Evolutionary conservation across 192 early-diverging fungal genomes (phyloP).

Genomic region (Podila verticillata): DNA sequence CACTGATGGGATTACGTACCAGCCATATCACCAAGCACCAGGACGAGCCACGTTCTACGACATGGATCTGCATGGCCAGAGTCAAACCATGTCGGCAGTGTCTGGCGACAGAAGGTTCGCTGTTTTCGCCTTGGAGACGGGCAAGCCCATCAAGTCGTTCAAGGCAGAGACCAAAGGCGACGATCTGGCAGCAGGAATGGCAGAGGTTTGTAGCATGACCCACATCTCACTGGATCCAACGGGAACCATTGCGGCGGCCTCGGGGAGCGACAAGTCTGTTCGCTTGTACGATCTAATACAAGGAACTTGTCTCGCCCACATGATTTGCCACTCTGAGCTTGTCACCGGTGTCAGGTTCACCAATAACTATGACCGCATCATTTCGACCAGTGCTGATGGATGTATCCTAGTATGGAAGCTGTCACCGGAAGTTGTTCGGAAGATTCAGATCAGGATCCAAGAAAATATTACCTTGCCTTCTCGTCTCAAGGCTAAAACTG

Average conservation of each 20-base stretch:
- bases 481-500: conserved; percentile 19
- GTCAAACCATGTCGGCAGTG: conserved; percentile 67
- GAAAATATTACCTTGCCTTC: conserved; percentile 36
- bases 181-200: conserved; percentile 53
- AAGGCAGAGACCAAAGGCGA: conserved; percentile 62
- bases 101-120: conserved; percentile 78
- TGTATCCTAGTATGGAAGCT: conserved; percentile 82
- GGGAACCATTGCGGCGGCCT: conserved; percentile 71
- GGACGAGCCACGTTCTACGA: conserved; percentile 79
- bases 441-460: conserved; percentile 19
- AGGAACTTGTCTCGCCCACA: conserved; percentile 67
- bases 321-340: conserved; percentile 76
- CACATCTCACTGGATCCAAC: conserved; percentile 75
- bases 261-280: conserved; percentile 74
- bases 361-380: conserved; percentile 57
- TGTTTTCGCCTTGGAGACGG: conserved; percentile 66
- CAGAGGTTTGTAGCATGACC: conserved; percentile 63
- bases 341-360: conserved; percentile 76
- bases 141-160: conserved; percentile 70
- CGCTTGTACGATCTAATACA: conserved; percentile 75
- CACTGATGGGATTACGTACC: conserved; percentile 44
- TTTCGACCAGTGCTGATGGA: conserved; percentile 79
- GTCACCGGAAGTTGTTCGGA: conserved; percentile 53
- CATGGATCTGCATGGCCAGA: conserved; percentile 67
- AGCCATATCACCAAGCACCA: conserved; percentile 74